Conservation (phyloP, 2,329 filamentous ascomycete genomes). For the Fusarium floridanum region DNA sequence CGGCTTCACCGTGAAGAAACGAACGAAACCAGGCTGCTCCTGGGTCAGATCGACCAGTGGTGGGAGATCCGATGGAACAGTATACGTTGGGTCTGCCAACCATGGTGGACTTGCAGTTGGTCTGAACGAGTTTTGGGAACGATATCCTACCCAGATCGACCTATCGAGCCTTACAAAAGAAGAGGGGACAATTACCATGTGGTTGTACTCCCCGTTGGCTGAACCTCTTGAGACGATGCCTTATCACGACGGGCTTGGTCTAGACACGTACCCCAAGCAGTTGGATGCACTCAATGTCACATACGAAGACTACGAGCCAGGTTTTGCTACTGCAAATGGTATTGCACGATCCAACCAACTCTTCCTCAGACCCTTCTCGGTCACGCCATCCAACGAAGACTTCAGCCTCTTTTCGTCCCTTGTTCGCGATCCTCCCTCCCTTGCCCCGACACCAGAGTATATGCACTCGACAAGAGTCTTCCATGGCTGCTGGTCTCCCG, state of each 20-base stretch:
- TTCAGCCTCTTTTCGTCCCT: conserved; percentile 50
- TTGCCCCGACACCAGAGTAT: conserved; percentile 61
- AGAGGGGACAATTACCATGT: conserved; percentile 65
- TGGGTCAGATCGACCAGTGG: conserved; percentile 71
- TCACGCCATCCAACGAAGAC: conserved; percentile 63
- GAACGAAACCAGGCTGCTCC: conserved; percentile 66
- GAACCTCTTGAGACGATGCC: conserved; percentile 68
- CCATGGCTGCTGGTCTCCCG: conserved; percentile 32
- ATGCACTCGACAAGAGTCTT: conserved; percentile 50
- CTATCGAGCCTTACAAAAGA: conserved; percentile 63
- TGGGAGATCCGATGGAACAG: conserved; percentile 65
- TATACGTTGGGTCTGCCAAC: conserved; percentile 68
- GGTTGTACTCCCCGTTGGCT: conserved; percentile 70
- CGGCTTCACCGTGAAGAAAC: conserved; percentile 70
- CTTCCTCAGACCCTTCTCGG: conserved; percentile 57
- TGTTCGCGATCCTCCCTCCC: conserved; percentile 61
- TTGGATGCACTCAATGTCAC: conserved; percentile 71
- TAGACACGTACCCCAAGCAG: conserved; percentile 68
- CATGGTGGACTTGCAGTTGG: conserved; percentile 70
- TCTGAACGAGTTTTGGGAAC: conserved; percentile 72
- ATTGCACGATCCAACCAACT: conserved; percentile 70
- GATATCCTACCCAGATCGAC: conserved; percentile 70
- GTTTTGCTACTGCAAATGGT: conserved; percentile 68
- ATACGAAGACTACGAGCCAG: conserved; percentile 71
- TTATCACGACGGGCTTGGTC: conserved; percentile 68